phyloP scores from a whole-genome alignment of 2,329 filamentous ascomycete genomes.

The Trichoderma sp. region DNA sequence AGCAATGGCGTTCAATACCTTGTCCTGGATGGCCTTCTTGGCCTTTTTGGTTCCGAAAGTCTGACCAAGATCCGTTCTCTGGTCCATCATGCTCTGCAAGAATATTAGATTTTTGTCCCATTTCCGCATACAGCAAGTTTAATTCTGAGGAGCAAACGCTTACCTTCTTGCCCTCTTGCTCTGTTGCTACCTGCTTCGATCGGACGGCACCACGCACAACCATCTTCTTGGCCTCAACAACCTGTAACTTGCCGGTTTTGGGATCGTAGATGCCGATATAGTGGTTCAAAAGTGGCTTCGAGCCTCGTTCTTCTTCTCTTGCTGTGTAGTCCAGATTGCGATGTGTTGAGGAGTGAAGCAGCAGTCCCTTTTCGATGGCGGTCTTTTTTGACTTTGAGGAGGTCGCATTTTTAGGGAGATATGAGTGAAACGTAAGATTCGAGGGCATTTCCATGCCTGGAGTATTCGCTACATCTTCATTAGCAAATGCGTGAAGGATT shows the following conservation, averaged over 20 bases:
- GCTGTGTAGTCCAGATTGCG: conserved; percentile 63
- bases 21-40: conserved; percentile 72
- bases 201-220: conserved; percentile 61
- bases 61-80: conserved; percentile 71
- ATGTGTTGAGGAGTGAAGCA: conserved; percentile 62
- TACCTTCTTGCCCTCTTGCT: conserved; percentile 30
- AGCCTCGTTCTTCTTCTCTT: conserved; percentile 49
- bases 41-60: conserved; percentile 87
- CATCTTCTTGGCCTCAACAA: conserved; percentile 68
- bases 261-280: conserved; percentile 69
- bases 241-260: conserved; percentile 59
- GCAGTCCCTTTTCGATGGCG: conserved; percentile 51
- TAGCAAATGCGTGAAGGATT: conserved; percentile 26
- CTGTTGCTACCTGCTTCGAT: conserved; percentile 56
- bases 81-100: conserved; percentile 59
- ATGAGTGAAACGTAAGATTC: conserved; percentile 52
- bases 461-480: conserved; percentile 41
- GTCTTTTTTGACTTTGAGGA: conserved; percentile 46
- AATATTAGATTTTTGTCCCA: conserved; percentile 33
- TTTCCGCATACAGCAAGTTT: background rate
- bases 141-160: background rate
- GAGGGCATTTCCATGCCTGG: conserved; percentile 45
- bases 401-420: conserved; percentile 45
- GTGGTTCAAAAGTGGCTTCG: conserved; percentile 56
- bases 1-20: conserved; percentile 72